Evolutionary conservation across 306 rosid species (phyloP).

Genomic region (Inga leiocalycina): DNA sequence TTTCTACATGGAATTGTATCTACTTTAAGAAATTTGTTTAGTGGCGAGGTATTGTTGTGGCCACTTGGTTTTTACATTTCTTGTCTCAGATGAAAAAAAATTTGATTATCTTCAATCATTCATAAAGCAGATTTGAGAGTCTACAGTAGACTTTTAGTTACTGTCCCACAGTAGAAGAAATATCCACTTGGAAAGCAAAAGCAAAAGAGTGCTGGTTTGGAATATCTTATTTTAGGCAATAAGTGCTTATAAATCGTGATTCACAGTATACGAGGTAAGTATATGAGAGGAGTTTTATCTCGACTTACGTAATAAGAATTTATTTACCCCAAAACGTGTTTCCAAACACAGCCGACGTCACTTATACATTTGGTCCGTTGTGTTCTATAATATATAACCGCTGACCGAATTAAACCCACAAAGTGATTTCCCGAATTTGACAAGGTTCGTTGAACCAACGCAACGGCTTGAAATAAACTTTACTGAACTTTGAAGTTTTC

Average conservation of each 20-base stretch:
- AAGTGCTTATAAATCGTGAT: too few species aligned
- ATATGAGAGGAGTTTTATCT: too few species aligned
- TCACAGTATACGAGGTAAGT: too few species aligned
- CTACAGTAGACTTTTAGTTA: background rate
- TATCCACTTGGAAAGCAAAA: background rate
- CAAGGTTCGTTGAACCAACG: background rate
- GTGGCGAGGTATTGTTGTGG: background rate
- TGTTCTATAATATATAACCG: background rate
- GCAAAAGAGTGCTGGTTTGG: too few species aligned
- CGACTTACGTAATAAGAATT: too few species aligned
- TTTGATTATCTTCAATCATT: background rate
- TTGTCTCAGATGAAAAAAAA: background rate
- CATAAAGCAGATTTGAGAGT: background rate
- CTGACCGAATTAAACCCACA: background rate
- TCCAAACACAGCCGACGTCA: too few species aligned
- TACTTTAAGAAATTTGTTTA: background rate
- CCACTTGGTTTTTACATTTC: constrained; percentile 1
- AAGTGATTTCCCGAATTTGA: background rate
- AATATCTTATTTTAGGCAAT: too few species aligned
- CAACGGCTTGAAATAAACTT: background rate
- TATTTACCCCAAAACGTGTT: too few species aligned
- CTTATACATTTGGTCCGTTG: background rate
- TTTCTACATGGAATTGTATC: background rate
- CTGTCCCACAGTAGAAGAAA: background rate
- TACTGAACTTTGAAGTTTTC: background rate